Base-by-base conservation (phyloP, 78 protist genomes). In the Dictyostelium citrinum region DNA sequence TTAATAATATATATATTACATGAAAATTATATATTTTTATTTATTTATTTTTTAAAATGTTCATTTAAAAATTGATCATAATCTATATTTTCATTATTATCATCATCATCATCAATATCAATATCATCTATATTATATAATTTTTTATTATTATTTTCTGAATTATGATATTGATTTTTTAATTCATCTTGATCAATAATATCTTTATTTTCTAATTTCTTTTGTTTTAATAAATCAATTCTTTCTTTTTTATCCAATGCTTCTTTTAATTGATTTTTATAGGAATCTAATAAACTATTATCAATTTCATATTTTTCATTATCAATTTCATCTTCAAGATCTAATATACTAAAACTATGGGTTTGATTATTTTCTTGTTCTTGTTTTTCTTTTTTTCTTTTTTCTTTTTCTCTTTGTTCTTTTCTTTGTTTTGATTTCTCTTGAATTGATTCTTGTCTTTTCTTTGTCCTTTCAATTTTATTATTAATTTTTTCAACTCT, bases 21-120 rank as follows among this genome's bases (percentile, higher is more conserved):
- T 64, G 3, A 64, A 24, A 5, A 24, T 17, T 9, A 10, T 27
- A 8, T 24, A 11, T 1, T 60, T 60, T 60, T 8, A 1, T 58
- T 58, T 67, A 67, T 67, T 70, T 70, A 70, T 70, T 70, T 70
- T 31, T 70, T 70, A 29, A 70, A 70, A 33, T 70, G 77, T 31
- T 70, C 77, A 70, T 70, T 70, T 70, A 70, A 70, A 33, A 70
- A 70, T 17, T 70, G 35, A 12, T 70, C 77, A 17, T 70, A 70
- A 33, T 70, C 77, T 31, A 33, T 33, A 64, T 64, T 14, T 27
- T 64, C 72, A 10, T 27, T 11, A 8, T 8, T 60, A 14, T 70
- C 24, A 5, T 70, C 76, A 31, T 29, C 37, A 14, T 9, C 29
- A 60, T 64, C 72, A 27, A 64, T 10, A 64, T 61, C 71, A 8